Percentiles rank a stretch among this genome's conserved stretches.
Evolutionary conservation across 345 rosid genomes (phyloP).

Genomic region (Ceriops decandra): DNA sequence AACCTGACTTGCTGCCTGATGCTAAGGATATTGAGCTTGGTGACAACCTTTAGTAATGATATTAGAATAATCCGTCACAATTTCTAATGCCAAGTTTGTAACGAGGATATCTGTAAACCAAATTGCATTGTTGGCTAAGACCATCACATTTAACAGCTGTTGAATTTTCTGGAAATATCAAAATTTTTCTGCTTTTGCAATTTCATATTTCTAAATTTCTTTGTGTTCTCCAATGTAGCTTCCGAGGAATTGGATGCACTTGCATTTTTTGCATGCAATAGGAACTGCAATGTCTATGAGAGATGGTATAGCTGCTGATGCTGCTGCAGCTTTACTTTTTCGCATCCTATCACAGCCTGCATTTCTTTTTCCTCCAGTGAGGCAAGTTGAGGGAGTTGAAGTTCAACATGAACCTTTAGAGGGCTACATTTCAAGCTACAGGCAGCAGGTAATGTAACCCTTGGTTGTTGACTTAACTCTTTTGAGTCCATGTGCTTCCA

Average conservation of each 20-base stretch:
- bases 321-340: constrained; percentile 96
- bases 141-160: neutral
- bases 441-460: constrained; percentile 60
- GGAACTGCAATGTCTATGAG: constrained; percentile 99
- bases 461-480: neutral
- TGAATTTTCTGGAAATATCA: neutral
- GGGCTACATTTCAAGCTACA: constrained; percentile 70
- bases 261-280: constrained; percentile 96
- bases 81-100: neutral
- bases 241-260: constrained; percentile 98
- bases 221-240: constrained; percentile 54
- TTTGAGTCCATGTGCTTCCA: constrained; percentile 8
- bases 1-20: neutral
- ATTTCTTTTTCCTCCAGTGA: constrained; percentile 86
- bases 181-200: neutral
- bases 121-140: neutral
- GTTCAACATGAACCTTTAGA: constrained; percentile 65
- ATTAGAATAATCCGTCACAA: neutral
- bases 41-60: neutral
- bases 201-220: constrained; percentile 13
- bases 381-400: constrained; percentile 88
- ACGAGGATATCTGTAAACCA: neutral
- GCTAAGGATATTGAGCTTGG: neutral
- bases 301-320: constrained; percentile 96
- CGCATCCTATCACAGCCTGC: constrained; percentile 95